Evolutionary conservation across 768 basidiomycete species (phyloP).

Genomic region (Galerina sulciceps): DNA sequence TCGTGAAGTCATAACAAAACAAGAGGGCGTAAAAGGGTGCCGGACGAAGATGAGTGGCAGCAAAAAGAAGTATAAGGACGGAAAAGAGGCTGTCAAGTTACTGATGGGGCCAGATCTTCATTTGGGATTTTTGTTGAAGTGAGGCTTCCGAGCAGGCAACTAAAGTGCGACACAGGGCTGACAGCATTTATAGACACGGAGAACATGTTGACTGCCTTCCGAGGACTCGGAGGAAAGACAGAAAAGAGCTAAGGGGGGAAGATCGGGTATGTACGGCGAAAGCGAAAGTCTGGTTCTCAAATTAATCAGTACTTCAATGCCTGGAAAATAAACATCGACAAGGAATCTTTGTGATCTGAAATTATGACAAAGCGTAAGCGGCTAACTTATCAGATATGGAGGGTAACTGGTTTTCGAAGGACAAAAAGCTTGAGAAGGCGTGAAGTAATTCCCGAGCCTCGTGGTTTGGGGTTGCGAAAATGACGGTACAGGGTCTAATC

Average conservation of each 20-base stretch:
- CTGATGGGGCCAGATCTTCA: slow-evolving; percentile 5
- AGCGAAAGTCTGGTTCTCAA: no score
- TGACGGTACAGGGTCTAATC: no score
- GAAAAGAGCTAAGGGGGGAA: no score
- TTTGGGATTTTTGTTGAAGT: slow-evolving; percentile 12
- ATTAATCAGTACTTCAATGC: no score
- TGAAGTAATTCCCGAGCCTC: slow-evolving; percentile 1
- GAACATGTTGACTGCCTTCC: not conserved
- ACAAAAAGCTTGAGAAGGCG: not conserved
- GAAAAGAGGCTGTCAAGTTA: not conserved
- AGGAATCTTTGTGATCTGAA: no score
- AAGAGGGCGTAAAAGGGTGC: not conserved
- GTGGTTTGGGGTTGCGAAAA: not conserved
- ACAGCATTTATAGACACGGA: slow-evolving; percentile 13
- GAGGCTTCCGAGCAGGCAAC: slow-evolving; percentile 7
- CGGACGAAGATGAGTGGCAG: not conserved
- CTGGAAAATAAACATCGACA: no score
- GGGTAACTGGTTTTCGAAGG: not conserved
- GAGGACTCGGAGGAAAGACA: no score
- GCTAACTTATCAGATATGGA: not conserved
- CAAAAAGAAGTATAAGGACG: not conserved
- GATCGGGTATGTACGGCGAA: no score
- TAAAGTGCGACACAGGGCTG: slow-evolving; percentile 4
- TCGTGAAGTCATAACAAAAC: slow-evolving; percentile 7
- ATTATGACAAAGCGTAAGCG: no score